Evolutionary conservation across 169 alveolate genomes (phyloP).

Genomic region (Sarcocystis neurona): DNA sequence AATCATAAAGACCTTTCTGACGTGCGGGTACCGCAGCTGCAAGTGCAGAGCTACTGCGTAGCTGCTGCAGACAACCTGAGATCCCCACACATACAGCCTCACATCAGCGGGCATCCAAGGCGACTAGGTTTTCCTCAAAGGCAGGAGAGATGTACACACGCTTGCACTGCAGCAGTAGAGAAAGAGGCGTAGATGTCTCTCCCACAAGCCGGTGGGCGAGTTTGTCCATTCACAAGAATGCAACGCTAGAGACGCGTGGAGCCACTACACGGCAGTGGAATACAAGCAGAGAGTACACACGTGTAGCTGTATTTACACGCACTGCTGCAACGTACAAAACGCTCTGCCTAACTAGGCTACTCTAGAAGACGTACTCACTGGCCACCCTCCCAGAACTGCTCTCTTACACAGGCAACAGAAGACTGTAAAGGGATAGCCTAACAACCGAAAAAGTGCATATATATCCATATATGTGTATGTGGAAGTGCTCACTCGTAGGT

Average conservation of each 20-base stretch:
- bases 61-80: neutral
- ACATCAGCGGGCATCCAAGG: too few species aligned
- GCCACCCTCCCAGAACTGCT: too few species aligned
- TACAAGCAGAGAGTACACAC: neutral
- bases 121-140: too few species aligned
- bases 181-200: too few species aligned
- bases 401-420: neutral
- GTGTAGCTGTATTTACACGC: neutral
- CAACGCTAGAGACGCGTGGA: neutral
- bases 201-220: too few species aligned
- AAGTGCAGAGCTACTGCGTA: slow-evolving; percentile 39
- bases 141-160: too few species aligned
- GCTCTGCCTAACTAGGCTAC: too few species aligned
- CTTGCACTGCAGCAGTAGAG: too few species aligned
- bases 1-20: neutral
- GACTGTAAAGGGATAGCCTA: neutral
- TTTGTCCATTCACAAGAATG: too few species aligned
- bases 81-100: too few species aligned
- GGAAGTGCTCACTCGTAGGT: neutral
- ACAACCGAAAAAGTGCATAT: neutral
- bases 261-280: neutral
- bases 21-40: slow-evolving; percentile 20
- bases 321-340: too few species aligned
- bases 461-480: neutral
- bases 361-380: too few species aligned